Base-by-base conservation (phyloP, 768 basidiomycete genomes). In the Russula sp. region DNA sequence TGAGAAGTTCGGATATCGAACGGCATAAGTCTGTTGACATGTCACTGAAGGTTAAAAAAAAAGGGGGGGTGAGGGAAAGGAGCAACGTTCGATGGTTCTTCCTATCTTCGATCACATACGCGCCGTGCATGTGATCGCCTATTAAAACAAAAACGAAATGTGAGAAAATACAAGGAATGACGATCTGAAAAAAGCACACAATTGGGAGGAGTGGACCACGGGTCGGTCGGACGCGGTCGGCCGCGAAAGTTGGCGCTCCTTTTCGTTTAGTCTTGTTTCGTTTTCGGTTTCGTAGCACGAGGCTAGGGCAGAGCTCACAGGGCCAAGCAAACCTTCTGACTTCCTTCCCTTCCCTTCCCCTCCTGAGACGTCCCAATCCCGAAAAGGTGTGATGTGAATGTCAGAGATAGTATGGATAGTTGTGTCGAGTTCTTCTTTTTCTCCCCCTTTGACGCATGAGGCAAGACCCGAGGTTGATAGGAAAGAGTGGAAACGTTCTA, bases 151-250 rank as follows among this genome's bases (percentile, higher is more conserved):
- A 30, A 30, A 30, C 28, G 28, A 30, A 30, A 52, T 2, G n/a
- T 6, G 20, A n/a, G n/a, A n/a, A 22, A 34, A n/a, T 10, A 34
- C n/a, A 50, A 50, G 24, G 54, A 38, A 54, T 56, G 53, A 64
- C 63, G 63, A 61, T 56, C n/a, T 59, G 56, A 61, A 56, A 58
- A 58, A 64, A 20, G 13, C 28, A 65, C 64, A 65, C 64, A 65
- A 65, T 65, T 56, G 64, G 64, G 64, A 65, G 53, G 59, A 10
- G 22, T 1, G 59, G 7, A 20, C 64, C 64, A n/a, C 2, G 8
- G 59, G 18, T 51, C 16, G 64, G 64, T 52, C 44, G 44, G n/a
- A n/a, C n/a, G n/a, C n/a, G n/a, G n/a, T n/a, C n/a, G n/a, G n/a
- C n/a, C n/a, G n/a, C n/a, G n/a, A n/a, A n/a, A n/a, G n/a, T n/a